Conservation (phyloP, 192 early-diverging fungal genomes). For the Entomortierella parvispora region DNA sequence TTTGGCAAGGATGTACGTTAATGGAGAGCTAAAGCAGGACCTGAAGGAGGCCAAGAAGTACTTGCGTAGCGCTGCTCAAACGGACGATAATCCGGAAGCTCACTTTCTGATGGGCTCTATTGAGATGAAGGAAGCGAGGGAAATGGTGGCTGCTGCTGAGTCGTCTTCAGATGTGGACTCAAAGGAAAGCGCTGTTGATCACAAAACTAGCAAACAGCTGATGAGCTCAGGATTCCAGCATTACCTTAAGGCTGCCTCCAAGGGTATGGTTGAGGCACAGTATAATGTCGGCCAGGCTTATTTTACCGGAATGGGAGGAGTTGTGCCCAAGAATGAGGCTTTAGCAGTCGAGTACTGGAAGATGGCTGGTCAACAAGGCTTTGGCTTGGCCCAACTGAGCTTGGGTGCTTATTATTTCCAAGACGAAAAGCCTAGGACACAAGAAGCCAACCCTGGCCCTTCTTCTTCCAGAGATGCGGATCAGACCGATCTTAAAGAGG, state of each 20-base stretch:
- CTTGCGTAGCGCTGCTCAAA: constrained; percentile 50
- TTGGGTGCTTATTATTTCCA: constrained; percentile 53
- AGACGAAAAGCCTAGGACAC: constrained; percentile 13
- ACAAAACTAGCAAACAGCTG: constrained; percentile 21
- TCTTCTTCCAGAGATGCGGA: neutral
- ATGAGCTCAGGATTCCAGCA: constrained; percentile 56
- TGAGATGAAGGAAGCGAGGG: constrained; percentile 14
- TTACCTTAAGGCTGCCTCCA: constrained; percentile 60
- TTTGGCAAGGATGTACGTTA: constrained; percentile 53
- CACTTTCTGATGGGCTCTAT: constrained; percentile 32
- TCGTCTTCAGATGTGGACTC: no score
- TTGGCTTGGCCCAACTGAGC: constrained; percentile 60
- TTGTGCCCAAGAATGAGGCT: constrained; percentile 51
- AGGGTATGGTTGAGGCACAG: constrained; percentile 63
- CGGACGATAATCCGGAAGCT: constrained; percentile 25
- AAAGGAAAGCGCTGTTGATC: no score
- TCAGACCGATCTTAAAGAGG: neutral
- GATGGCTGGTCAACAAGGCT: constrained; percentile 61
- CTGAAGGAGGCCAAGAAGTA: constrained; percentile 45
- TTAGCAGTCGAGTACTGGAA: constrained; percentile 61
- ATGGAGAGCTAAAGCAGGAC: constrained; percentile 27
- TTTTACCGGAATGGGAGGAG: constrained; percentile 52
- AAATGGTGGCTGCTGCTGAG: neutral
- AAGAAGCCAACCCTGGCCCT: neutral
- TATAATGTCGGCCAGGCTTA: constrained; percentile 61